phyloP scores from a whole-genome alignment of 371 early-diverging fungal genomes.

The Actinomucor elegans region DNA sequence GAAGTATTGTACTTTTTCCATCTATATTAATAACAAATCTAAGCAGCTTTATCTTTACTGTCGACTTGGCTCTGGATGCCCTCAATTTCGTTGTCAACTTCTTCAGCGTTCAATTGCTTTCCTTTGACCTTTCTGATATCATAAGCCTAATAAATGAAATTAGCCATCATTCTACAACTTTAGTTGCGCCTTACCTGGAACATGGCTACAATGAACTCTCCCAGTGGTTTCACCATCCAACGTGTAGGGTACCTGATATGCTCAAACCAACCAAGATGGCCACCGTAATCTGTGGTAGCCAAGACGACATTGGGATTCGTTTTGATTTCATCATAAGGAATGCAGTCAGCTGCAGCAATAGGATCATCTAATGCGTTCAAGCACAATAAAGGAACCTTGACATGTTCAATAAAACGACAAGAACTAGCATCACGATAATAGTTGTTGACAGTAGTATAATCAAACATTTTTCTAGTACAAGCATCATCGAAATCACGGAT shows the following conservation, averaged over 20 bases:
- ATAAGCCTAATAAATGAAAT: constrained; percentile 8
- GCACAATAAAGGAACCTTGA: constrained; percentile 79
- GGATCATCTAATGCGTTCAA: constrained; percentile 93
- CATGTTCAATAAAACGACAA: constrained; percentile 70
- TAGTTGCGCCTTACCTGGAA: constrained; percentile 11
- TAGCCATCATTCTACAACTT: background rate
- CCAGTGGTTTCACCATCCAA: constrained; percentile 70
- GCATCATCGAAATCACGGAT: constrained; percentile 65
- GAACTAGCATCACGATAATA: constrained; percentile 85
- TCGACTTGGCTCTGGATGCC: constrained; percentile 5
- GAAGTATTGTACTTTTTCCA: no score
- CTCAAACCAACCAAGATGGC: constrained; percentile 94
- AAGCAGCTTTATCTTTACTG: background rate
- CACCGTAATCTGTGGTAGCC: constrained; percentile 86
- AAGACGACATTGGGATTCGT: constrained; percentile 84
- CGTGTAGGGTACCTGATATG: constrained; percentile 52
- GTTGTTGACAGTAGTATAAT: constrained; percentile 76
- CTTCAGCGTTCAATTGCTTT: background rate
- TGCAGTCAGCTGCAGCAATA: constrained; percentile 69
- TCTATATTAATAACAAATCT: background rate
- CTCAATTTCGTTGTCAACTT: constrained; percentile 14
- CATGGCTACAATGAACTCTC: constrained; percentile 72
- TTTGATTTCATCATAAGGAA: constrained; percentile 75
- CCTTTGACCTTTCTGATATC: constrained; percentile 9
- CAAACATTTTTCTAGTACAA: constrained; percentile 71